Percentiles rank a stretch among this genome's conserved stretches.
Evolutionary conservation across 768 basidiomycete genomes (phyloP).

Genomic region (Lactarius indigo): DNA sequence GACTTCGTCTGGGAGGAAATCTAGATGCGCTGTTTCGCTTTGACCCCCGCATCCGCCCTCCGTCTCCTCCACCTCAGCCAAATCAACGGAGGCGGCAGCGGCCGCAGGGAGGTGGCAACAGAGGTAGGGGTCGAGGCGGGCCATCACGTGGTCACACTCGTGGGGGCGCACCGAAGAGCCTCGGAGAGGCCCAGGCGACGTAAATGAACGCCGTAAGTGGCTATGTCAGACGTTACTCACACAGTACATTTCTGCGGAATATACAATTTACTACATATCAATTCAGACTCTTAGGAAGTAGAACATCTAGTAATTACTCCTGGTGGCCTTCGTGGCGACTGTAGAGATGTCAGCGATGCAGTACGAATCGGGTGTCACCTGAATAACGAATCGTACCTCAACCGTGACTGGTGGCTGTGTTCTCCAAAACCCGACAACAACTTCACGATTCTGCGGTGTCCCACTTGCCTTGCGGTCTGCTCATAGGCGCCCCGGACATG

Average conservation of each 20-base stretch:
- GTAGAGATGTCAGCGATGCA: no score
- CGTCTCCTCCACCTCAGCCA: slow-evolving; percentile 12
- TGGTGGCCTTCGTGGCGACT: neutral
- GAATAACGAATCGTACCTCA: no score
- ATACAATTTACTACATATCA: neutral
- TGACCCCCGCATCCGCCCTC: slow-evolving; percentile 13
- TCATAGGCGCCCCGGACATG: no score
- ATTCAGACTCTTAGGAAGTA: neutral
- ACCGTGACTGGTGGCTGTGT: no score
- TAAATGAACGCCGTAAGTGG: neutral
- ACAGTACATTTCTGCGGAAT: neutral
- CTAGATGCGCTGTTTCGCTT: slow-evolving; percentile 11
- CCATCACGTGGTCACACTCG: neutral
- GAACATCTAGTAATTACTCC: neutral
- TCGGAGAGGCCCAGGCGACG: neutral
- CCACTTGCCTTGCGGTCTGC: no score
- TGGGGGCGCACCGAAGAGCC: neutral
- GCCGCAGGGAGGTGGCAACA: neutral
- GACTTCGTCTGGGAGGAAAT: slow-evolving; percentile 13
- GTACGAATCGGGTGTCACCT: neutral
- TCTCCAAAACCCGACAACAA: no score
- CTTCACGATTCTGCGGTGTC: no score
- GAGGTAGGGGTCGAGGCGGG: neutral
- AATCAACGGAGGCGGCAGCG: slow-evolving; percentile 2
- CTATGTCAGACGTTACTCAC: neutral